phyloP scores from a whole-genome alignment of 2,329 filamentous ascomycete species.

The Colletotrichum sublineola region DNA sequence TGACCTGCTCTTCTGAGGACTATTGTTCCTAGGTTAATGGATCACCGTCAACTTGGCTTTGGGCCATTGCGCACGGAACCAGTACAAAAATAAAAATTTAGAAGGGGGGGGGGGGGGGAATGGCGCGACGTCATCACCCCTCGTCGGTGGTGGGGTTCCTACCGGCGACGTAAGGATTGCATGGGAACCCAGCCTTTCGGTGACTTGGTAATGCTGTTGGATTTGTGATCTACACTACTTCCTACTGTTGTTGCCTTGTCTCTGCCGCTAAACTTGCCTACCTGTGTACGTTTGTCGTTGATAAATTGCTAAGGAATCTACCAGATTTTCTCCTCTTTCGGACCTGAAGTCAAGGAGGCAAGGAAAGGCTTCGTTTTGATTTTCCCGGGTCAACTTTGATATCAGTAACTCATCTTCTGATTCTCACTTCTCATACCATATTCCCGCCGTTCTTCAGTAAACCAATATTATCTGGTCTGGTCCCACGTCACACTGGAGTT shows the following conservation, averaged over 20 bases:
- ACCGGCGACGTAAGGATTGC: conserved; percentile 39
- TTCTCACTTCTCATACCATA: conserved; percentile 22
- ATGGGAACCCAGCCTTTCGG: conserved; percentile 25
- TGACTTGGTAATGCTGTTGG: background rate
- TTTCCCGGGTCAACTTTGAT: background rate
- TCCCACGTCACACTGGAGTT: conserved; percentile 15
- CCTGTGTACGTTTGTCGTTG: background rate
- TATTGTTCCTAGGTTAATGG: conserved; percentile 8
- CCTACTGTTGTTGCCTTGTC: background rate
- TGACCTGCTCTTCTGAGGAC: conserved; percentile 8
- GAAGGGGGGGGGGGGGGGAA: no score
- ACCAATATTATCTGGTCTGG: background rate
- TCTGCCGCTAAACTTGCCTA: background rate
- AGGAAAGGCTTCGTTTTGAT: background rate
- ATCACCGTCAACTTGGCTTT: background rate
- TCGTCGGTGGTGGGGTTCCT: conserved; percentile 34
- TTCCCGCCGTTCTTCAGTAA: conserved; percentile 32
- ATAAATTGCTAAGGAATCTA: conserved; percentile 36
- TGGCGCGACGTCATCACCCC: conserved; percentile 36
- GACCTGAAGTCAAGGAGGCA: conserved; percentile 11
- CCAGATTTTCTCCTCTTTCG: conserved; percentile 8
- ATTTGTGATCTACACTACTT: conserved; percentile 13
- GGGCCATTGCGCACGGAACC: conserved; percentile 4
- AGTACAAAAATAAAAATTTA: background rate
- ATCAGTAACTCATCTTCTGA: conserved; percentile 10